Base-by-base conservation (phyloP, 1,284 basidiomycete genomes). In the Moesziomyces globuligerus region DNA sequence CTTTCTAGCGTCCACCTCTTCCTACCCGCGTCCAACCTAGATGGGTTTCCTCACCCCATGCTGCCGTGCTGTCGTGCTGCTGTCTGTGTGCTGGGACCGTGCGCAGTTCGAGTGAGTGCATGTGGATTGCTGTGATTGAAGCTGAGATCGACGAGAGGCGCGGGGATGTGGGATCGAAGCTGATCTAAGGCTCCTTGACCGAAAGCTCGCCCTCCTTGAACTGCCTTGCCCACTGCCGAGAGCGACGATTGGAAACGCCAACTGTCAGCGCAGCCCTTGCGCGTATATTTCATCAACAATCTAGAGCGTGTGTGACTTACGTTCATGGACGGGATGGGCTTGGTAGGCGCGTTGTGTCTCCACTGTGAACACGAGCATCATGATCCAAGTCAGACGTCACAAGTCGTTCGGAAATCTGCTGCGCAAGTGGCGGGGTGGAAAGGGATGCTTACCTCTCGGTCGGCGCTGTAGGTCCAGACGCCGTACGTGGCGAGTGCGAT, bases 401-500 rank as follows among this genome's bases (percentile, higher is more conserved):
- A n/a, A n/a, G n/a, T n/a, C n/a, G n/a, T n/a, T n/a, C n/a, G n/a
- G n/a, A n/a, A n/a, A n/a, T n/a, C n/a, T n/a, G n/a, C n/a, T n/a
- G n/a, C n/a, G n/a, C n/a, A n/a, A n/a, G n/a, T n/a, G n/a, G n/a
- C n/a, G n/a, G n/a, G n/a, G n/a, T n/a, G n/a, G n/a, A n/a, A n/a
- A n/a, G n/a, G n/a, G n/a, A n/a, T n/a, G n/a, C 85, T 49, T 65
- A 86, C 86, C 83, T 87, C 86, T 62, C 84, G 83, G 28, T 83
- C 78, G 6, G 86, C 86, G 49, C 84, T 85, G 61, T 85, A 78
- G 20, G 76, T 81, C 85, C 86, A 87, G 25, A 86, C 80, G 20
- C 84, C 84, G 54, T 84, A 86, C 5, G 83, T 84, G 5, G 83
- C 80, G 36, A 85, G 48, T 4, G 75, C 84, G 66, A 87, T 85